Evolutionary conservation across 2,329 filamentous ascomycete species (phyloP).

Genomic region (Ophiostoma australiae): DNA sequence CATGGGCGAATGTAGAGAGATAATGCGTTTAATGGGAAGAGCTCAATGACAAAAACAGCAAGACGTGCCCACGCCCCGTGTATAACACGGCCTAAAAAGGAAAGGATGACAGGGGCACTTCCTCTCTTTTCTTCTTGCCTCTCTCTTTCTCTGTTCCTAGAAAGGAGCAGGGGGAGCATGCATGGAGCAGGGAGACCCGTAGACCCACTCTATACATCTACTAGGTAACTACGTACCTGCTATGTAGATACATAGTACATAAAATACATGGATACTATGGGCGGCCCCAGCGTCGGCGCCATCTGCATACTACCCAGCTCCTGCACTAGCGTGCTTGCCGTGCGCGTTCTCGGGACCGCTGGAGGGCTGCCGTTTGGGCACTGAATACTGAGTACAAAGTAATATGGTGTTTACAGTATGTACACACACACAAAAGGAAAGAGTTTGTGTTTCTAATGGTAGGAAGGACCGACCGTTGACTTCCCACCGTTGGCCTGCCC

Average conservation of each 20-base stretch:
- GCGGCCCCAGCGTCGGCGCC: conserved; percentile 13
- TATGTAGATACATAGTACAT: too few species aligned
- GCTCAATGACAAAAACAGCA: conserved; percentile 10
- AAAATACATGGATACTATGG: neutral
- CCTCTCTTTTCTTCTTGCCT: neutral
- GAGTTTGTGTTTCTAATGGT: neutral
- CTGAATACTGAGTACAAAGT: neutral
- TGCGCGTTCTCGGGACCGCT: conserved; percentile 20
- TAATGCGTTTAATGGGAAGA: neutral
- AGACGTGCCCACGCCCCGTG: neutral
- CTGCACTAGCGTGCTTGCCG: conserved; percentile 21
- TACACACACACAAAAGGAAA: neutral
- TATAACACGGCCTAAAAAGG: conserved; percentile 4
- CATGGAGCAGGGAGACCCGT: conserved; percentile 1
- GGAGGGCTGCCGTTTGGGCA: conserved; percentile 13
- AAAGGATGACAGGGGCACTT: conserved; percentile 14
- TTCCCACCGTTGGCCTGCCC: neutral
- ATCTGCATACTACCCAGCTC: conserved; percentile 13
- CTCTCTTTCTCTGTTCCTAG: neutral
- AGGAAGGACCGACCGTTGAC: neutral
- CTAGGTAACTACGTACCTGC: neutral
- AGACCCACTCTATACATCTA: neutral
- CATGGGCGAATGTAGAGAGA: neutral
- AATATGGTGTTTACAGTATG: too few species aligned
- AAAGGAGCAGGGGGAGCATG: neutral